These are phyloP conservation scores for Phytophthora kernoviae DNA, from an alignment of 352 stramenopile genomes.

Conservation along the genomic window DNA sequence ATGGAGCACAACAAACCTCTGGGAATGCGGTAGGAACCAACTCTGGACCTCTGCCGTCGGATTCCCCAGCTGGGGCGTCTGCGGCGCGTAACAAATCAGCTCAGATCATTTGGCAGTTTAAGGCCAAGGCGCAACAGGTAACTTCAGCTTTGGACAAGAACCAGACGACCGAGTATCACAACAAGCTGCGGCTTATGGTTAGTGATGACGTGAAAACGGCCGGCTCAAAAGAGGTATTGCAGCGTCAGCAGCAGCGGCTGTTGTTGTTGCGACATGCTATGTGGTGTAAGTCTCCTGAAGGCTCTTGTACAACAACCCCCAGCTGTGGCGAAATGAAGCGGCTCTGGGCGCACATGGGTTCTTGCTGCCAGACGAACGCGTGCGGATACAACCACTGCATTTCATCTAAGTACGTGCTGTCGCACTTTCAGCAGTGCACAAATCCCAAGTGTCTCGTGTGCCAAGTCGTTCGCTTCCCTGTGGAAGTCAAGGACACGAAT, in stretches of 20 bases:
- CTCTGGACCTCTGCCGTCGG: slow-evolving; percentile 14
- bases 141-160: slow-evolving; percentile 83
- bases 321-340: slow-evolving; percentile 98
- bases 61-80: slow-evolving; percentile 30
- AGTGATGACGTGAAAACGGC: slow-evolving; percentile 71
- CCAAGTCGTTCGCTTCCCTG: slow-evolving; percentile 96
- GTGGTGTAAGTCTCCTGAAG: slow-evolving; percentile 96
- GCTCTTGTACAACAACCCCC: slow-evolving; percentile 93
- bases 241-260: slow-evolving; percentile 98
- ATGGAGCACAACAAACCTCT: slow-evolving; percentile 22
- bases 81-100: slow-evolving; percentile 65
- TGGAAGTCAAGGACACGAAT: slow-evolving; percentile 94
- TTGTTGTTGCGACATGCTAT: slow-evolving; percentile 97
- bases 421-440: slow-evolving; percentile 98
- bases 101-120: slow-evolving; percentile 86
- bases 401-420: slow-evolving; percentile 98
- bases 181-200: slow-evolving; percentile 85
- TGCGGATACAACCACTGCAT: slow-evolving; percentile 98
- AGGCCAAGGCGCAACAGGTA: slow-evolving; percentile 74
- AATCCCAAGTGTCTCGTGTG: slow-evolving; percentile 98
- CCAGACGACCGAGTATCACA: slow-evolving; percentile 83
- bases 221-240: slow-evolving; percentile 94
- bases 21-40: slow-evolving; percentile 5
- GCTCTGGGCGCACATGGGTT: slow-evolving; percentile 98
- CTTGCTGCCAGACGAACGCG: slow-evolving; percentile 96